Conservation (phyloP, 176 grass and related monocot genomes). For the Eleusine coracana region DNA sequence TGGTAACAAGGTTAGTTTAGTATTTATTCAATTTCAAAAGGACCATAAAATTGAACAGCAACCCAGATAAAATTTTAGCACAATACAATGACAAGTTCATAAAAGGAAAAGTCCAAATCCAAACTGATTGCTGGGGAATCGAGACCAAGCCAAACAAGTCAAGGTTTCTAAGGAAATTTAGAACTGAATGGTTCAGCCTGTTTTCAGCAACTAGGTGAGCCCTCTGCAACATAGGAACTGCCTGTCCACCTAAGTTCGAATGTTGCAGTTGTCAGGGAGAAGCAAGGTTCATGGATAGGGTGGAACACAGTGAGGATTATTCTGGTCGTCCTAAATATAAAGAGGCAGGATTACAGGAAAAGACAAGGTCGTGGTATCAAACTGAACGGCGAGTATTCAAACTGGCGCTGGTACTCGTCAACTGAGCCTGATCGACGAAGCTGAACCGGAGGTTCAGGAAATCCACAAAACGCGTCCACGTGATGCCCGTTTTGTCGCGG, state of each 20-base stretch:
- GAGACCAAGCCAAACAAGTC: neutral
- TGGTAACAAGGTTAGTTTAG: neutral
- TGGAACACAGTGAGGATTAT: neutral
- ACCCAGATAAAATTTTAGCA: too few species aligned
- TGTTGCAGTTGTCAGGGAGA: neutral
- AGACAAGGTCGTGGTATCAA: too few species aligned
- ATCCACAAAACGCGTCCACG: too few species aligned
- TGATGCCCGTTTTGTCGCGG: too few species aligned
- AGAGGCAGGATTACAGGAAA: too few species aligned
- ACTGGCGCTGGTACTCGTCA: too few species aligned
- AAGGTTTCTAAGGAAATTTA: neutral
- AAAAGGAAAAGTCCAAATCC: too few species aligned
- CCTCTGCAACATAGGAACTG: neutral
- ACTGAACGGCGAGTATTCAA: too few species aligned
- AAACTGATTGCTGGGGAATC: neutral
- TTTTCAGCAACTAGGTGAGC: neutral
- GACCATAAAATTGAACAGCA: too few species aligned
- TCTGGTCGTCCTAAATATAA: neutral
- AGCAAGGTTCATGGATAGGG: neutral
- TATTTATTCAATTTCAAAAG: neutral
- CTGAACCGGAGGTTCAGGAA: too few species aligned
- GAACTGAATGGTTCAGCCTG: neutral
- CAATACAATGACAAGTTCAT: too few species aligned
- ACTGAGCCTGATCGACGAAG: too few species aligned
- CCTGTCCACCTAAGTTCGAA: neutral